A percentile compares a stretch with the other conserved stretches of the same genome.
Evolutionary conservation across 2,329 filamentous ascomycete genomes (phyloP).

Genomic region (Colletotrichum theobromicola): DNA sequence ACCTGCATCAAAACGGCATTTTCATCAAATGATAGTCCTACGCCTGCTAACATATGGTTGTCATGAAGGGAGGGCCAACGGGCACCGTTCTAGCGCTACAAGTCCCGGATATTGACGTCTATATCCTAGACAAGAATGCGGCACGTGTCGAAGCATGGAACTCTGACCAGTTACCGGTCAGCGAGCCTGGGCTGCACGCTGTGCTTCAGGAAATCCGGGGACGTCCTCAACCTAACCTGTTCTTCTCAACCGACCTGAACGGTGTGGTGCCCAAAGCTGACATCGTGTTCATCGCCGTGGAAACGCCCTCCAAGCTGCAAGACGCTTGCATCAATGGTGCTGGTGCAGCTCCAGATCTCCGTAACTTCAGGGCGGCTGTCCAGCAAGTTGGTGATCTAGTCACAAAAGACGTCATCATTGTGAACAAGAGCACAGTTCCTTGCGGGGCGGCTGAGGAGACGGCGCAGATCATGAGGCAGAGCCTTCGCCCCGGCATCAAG

Average conservation of each 20-base stretch:
- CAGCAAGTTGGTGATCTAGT: conserved; percentile 71
- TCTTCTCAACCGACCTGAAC: conserved; percentile 71
- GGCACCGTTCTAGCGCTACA: too few species aligned
- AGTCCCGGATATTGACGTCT: too few species aligned
- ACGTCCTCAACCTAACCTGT: conserved; percentile 70
- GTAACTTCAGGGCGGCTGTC: conserved; percentile 72
- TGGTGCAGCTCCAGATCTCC: conserved; percentile 75
- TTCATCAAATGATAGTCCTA: too few species aligned
- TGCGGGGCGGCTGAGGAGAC: conserved; percentile 58
- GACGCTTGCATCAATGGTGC: conserved; percentile 67
- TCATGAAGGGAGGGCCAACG: too few species aligned
- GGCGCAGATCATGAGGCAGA: conserved; percentile 71
- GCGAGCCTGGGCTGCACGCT: conserved; percentile 73
- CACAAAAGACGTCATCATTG: conserved; percentile 71
- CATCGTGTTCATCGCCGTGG: conserved; percentile 76
- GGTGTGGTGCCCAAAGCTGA: conserved; percentile 69
- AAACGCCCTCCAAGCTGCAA: conserved; percentile 73
- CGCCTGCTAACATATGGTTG: too few species aligned
- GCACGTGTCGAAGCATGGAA: conserved; percentile 58
- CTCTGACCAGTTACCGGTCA: conserved; percentile 74
- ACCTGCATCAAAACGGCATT: too few species aligned
- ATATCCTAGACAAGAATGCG: too few species aligned
- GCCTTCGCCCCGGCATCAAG: conserved; percentile 66
- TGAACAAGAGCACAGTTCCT: conserved; percentile 83
- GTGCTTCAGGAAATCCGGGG: conserved; percentile 68